Conservation (phyloP, 176 grass and related monocot genomes). For the Bothriochloa decipiens region DNA sequence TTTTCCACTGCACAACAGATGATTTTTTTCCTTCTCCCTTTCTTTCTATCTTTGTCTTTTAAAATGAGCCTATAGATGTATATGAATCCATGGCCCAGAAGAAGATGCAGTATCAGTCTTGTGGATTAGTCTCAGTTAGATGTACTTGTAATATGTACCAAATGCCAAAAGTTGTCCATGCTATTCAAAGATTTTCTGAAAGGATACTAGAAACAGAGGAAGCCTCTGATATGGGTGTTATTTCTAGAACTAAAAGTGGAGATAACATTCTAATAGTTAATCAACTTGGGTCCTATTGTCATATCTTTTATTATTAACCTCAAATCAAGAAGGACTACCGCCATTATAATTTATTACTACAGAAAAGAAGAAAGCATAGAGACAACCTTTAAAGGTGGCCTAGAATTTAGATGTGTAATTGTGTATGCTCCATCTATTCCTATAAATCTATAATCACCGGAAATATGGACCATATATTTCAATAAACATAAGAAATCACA, state of each 20-base stretch:
- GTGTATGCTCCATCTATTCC: not conserved
- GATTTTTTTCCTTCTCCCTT: not conserved
- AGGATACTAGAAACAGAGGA: constrained; percentile 20
- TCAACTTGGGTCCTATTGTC: not conserved
- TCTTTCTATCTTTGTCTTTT: not conserved
- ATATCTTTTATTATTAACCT: constrained; percentile 23
- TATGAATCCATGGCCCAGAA: not conserved
- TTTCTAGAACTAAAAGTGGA: not conserved
- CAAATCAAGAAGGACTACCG: not conserved
- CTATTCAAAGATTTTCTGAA: constrained; percentile 3
- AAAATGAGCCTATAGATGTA: not conserved
- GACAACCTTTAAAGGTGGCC: not conserved
- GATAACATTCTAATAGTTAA: constrained; percentile 3
- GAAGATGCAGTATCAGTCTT: not conserved
- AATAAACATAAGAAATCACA: not conserved
- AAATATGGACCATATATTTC: not conserved
- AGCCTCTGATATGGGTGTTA: not conserved
- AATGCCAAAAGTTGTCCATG: not conserved
- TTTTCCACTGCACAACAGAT: not conserved
- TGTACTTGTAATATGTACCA: not conserved
- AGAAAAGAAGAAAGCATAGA: not conserved
- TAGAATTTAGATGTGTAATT: constrained; percentile 6
- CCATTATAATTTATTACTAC: constrained; percentile 2
- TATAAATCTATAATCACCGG: not conserved
- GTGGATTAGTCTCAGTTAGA: not conserved